Conservation (phyloP, 2,329 filamentous ascomycete genomes). For the Graphilbum ipis-grandicollis region DNA sequence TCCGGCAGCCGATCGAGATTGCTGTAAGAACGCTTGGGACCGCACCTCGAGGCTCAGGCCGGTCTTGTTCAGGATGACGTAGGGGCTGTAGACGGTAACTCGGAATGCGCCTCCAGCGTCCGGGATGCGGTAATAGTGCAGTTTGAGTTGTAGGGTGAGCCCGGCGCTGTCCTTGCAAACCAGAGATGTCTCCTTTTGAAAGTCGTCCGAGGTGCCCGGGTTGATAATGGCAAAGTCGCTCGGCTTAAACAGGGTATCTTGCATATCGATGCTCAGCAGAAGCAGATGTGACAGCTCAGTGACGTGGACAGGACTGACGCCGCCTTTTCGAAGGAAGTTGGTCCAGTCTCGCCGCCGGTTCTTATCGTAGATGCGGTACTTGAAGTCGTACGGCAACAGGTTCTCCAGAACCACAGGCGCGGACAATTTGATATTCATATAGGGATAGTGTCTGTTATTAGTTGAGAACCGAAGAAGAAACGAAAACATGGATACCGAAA, state of each 20-base stretch:
- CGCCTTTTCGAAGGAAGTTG: conserved; percentile 91
- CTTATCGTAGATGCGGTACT: conserved; percentile 97
- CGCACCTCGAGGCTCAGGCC: conserved; percentile 76
- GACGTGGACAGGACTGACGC: conserved; percentile 91
- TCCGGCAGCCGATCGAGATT: conserved; percentile 67
- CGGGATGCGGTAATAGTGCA: conserved; percentile 83
- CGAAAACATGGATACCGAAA: not conserved
- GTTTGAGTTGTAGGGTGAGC: conserved; percentile 58
- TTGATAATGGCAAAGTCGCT: conserved; percentile 98
- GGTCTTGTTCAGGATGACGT: conserved; percentile 89
- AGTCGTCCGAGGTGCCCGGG: conserved; percentile 71
- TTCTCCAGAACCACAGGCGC: conserved; percentile 92
- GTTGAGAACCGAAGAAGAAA: not conserved
- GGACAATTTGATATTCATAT: conserved; percentile 83
- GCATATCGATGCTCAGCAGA: conserved; percentile 85
- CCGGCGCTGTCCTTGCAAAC: conserved; percentile 74
- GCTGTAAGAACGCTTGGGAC: conserved; percentile 75
- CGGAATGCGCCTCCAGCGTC: conserved; percentile 92
- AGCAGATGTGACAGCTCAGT: conserved; percentile 90
- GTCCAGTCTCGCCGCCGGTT: conserved; percentile 98
- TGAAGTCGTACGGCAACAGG: conserved; percentile 91
- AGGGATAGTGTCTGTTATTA: conserved; percentile 55
- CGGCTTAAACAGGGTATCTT: conserved; percentile 84
- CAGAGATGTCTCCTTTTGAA: conserved; percentile 63
- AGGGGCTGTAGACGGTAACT: conserved; percentile 87